A percentile compares a stretch with the other conserved stretches of the same genome.
These are phyloP conservation scores for Cladophialophora immunda DNA, from an alignment of 2,329 filamentous ascomycete species.

Conservation along the genomic window DNA sequence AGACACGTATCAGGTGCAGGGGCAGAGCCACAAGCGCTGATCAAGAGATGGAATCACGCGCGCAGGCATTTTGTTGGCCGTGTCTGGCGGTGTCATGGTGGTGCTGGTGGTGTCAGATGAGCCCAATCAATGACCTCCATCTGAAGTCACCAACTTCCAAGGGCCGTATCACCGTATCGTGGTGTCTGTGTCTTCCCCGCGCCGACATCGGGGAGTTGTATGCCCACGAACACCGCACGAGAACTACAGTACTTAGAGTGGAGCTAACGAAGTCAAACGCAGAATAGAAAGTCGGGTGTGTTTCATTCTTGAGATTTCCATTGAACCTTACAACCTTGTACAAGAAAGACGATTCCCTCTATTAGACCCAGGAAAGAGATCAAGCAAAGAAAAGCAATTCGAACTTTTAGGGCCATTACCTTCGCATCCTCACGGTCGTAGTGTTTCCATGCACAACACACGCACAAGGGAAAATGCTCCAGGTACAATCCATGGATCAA, in stretches of 20 bases:
- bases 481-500: not conserved
- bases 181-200: not conserved
- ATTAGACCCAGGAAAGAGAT: not conserved
- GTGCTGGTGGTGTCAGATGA: slow-evolving; percentile 8
- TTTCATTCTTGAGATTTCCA: not conserved
- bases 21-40: slow-evolving; percentile 5
- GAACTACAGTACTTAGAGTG: not conserved
- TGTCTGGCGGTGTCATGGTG: not conserved
- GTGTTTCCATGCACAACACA: not conserved
- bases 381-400: slow-evolving; percentile 2
- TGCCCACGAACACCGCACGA: not conserved
- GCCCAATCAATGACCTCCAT: slow-evolving; percentile 6
- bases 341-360: not conserved
- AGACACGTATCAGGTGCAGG: slow-evolving; percentile 11
- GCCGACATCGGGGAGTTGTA: not conserved
- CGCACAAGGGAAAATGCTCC: not conserved
- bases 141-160: not conserved
- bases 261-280: not conserved
- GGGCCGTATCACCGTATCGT: not conserved
- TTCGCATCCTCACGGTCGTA: slow-evolving; percentile 9
- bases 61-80: not conserved
- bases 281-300: not conserved
- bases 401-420: slow-evolving; percentile 29
- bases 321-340: not conserved
- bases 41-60: slow-evolving; percentile 9